phyloP scores from a whole-genome alignment of 2,329 filamentous ascomycete species.

The Sporothrix sp. region DNA sequence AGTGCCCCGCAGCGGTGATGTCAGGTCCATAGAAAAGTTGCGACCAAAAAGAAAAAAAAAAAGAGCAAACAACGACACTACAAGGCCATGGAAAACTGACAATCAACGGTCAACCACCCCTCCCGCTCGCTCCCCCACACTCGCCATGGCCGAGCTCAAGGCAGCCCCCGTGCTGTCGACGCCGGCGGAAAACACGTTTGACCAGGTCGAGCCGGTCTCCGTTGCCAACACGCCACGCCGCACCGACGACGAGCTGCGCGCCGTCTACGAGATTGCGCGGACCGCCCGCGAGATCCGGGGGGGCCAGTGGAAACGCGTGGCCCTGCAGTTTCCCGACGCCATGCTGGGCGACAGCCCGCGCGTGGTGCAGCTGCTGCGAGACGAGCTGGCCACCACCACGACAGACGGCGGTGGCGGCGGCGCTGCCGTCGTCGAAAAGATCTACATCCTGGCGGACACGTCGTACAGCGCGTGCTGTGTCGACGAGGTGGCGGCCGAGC shows the following conservation, averaged over 20 bases:
- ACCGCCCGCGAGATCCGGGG: constrained; percentile 67
- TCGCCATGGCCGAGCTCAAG: constrained; percentile 38
- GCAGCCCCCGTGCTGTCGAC: constrained; percentile 54
- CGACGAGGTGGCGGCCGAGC: constrained; percentile 92
- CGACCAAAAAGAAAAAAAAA: background rate
- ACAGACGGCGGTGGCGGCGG: background rate
- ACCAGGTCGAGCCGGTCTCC: constrained; percentile 35
- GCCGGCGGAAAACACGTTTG: constrained; percentile 49
- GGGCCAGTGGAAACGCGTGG: constrained; percentile 65
- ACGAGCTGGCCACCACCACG: constrained; percentile 23
- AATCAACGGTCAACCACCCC: no score
- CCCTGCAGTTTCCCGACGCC: constrained; percentile 89
- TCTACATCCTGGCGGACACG: constrained; percentile 88
- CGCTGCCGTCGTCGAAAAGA: constrained; percentile 23
- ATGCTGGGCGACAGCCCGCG: constrained; percentile 82
- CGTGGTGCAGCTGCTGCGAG: constrained; percentile 56
- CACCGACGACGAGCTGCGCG: constrained; percentile 58
- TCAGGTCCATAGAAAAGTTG: constrained; percentile 1
- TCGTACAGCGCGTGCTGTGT: constrained; percentile 97
- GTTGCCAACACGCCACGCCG: constrained; percentile 23
- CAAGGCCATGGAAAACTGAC: no score
- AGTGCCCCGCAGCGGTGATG: constrained; percentile 9
- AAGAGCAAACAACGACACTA: constrained; percentile 8
- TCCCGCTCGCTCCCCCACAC: background rate
- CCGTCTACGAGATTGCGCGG: constrained; percentile 75